Evolutionary conservation across 352 stramenopile species (phyloP), one percentile per base, ranked within the genome.

Genomic region (Globisporangium barbulae): DNA sequence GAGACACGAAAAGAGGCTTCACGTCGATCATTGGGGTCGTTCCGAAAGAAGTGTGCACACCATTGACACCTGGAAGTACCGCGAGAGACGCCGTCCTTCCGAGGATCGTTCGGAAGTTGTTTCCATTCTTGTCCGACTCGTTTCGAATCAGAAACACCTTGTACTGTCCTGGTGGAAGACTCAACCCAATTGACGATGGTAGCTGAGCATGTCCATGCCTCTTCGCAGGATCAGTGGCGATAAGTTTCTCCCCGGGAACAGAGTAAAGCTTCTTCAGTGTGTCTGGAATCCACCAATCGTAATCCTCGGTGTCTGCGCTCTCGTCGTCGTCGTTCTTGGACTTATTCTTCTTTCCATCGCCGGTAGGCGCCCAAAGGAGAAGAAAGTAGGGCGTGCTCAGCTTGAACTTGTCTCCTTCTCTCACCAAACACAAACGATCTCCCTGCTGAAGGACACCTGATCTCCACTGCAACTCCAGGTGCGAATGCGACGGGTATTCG

Each of bases 21-120:
- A 88, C 71, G 41, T 85, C 78, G 19, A 88, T 75, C n/a, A 88
- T 53, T 0, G 78, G 72, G 15, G 78, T 88, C 10, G 78, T 84
- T 9, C 78, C 78, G 52, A 88, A 85, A 19, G 75, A 74, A 0
- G 78, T 88, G 65, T 88, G 74, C 15, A 82, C 75, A 33, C 78
- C 74, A 47, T 88, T 88, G 9, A 76, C 30, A 3, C 70, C 76
- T n/a, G 77, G 76, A 2, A 82, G 61, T 0, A 88, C 76, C 12
- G 69, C 65, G 4, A 88, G 66, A 8, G 59, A 54, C 5, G 53
- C 28, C 0, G 76, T 81, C 5, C 3, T 69, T 1, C 72, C 74
- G 0, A 88, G 57, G 7, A 72, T 59, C 1, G 59, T 64, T 28
- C 78, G 76, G 17, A 59, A 73, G 3, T 82, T 85, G 13, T 47